These are phyloP conservation scores for Cymodocea nodosa DNA, from an alignment of 116 monocot species.

Conservation along the genomic window DNA sequence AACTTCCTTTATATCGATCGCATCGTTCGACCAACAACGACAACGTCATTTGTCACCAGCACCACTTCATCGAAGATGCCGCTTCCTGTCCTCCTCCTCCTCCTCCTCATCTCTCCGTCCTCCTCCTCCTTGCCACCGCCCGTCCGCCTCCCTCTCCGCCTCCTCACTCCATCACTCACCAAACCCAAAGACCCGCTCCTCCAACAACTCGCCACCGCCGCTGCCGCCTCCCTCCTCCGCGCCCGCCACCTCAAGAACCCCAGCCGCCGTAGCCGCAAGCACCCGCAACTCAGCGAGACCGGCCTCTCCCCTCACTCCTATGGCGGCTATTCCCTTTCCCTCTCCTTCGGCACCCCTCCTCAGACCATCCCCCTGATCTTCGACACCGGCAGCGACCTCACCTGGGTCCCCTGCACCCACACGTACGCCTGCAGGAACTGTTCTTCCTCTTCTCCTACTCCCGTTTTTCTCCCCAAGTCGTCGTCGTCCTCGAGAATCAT, in stretches of 20 bases:
- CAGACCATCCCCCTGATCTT: constrained; percentile 41
- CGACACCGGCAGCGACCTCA: constrained; percentile 65
- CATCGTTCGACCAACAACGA: too few relatives aligned
- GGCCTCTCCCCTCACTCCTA: constrained; percentile 22
- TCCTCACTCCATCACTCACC: background rate
- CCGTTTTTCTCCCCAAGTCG: constrained; percentile 46
- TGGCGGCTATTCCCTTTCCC: constrained; percentile 24
- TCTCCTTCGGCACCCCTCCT: constrained; percentile 23
- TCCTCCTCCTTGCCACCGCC: background rate
- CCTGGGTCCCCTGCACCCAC: constrained; percentile 66
- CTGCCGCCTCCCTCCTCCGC: constrained; percentile 18
- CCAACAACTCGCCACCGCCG: constrained; percentile 8
- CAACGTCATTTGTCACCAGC: too few relatives aligned
- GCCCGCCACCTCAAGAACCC: constrained; percentile 19
- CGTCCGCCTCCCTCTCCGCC: constrained; percentile 12
- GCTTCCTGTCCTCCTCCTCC: too few relatives aligned
- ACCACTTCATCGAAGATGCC: too few relatives aligned
- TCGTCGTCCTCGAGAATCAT: constrained; percentile 57
- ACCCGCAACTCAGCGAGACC: background rate
- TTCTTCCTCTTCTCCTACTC: constrained; percentile 1
- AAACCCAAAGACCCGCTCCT: background rate
- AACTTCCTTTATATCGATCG: too few relatives aligned
- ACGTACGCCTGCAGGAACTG: constrained; percentile 62
- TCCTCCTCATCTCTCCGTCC: too few relatives aligned
- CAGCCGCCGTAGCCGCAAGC: background rate